Evolutionary conservation across 2,329 filamentous ascomycete species (phyloP).

Genomic region (Paecilomyces formosus): DNA sequence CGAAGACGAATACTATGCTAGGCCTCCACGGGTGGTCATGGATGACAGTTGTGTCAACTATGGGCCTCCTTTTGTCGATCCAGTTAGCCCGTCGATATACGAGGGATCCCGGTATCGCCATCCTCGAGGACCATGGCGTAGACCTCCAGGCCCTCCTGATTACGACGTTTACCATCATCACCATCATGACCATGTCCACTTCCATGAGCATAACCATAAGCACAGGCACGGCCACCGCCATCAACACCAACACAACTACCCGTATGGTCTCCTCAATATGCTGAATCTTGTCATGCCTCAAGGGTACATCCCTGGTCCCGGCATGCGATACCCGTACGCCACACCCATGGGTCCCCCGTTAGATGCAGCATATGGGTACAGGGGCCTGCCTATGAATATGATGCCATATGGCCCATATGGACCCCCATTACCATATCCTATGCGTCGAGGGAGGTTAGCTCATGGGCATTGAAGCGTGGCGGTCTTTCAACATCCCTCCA

Average conservation of each 20-base stretch:
- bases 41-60: not conserved
- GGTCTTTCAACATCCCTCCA: not conserved
- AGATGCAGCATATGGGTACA: not conserved
- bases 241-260: not conserved
- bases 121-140: not conserved
- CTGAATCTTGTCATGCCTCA: not conserved
- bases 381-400: not conserved
- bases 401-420: not conserved
- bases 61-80: not conserved
- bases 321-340: not conserved
- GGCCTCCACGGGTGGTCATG: not conserved
- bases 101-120: not conserved
- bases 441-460: not conserved
- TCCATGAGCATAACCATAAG: slow-evolving; percentile 1
- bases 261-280: not conserved
- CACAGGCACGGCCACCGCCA: not conserved
- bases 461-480: not conserved
- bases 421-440: not conserved
- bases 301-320: not conserved
- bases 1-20: not conserved
- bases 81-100: not conserved
- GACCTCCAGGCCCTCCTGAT: not conserved
- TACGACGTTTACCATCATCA: not conserved
- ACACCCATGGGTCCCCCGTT: not conserved
- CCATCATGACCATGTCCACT: slow-evolving; percentile 4